Percentiles rank a stretch among this genome's conserved stretches.
Evolutionary conservation across 1,139 yeast genomes (phyloP).

Genomic region (Debaryomyces singareniensis): DNA sequence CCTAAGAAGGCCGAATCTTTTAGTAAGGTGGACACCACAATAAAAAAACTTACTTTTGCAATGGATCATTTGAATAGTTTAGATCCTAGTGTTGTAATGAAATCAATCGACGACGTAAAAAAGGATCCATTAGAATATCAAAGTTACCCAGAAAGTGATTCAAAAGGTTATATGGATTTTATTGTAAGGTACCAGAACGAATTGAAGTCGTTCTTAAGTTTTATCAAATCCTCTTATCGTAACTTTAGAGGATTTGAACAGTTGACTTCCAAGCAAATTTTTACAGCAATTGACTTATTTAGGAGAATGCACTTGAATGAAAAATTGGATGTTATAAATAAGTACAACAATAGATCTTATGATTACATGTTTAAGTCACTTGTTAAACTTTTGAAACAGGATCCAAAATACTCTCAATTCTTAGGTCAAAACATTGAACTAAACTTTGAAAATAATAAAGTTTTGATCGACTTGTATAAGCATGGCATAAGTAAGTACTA

Average conservation of each 20-base stretch:
- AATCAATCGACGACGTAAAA: constrained; percentile 5
- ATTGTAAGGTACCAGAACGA: constrained; percentile 16
- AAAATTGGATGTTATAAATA: constrained; percentile 13
- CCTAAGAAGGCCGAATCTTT: constrained; percentile 9
- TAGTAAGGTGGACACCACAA: background rate
- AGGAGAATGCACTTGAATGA: constrained; percentile 18
- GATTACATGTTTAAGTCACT: constrained; percentile 18
- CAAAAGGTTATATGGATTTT: constrained; percentile 12
- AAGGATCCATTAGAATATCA: constrained; percentile 7
- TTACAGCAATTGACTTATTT: constrained; percentile 24
- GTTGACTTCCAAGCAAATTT: constrained; percentile 22
- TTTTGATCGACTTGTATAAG: constrained; percentile 13
- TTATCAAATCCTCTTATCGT: constrained; percentile 18
- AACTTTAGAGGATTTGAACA: constrained; percentile 16
- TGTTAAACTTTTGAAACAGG: constrained; percentile 10
- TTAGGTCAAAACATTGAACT: constrained; percentile 6
- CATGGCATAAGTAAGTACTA: constrained; percentile 19
- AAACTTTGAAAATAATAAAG: constrained; percentile 5
- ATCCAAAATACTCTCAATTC: constrained; percentile 9
- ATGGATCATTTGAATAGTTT: background rate
- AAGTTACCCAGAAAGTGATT: constrained; percentile 4
- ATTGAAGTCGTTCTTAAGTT: constrained; percentile 16
- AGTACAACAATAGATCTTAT: constrained; percentile 13
- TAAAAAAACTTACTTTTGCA: background rate
- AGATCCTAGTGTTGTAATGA: constrained; percentile 2